Evolutionary conservation across 345 rosid genomes (phyloP), one percentile per base, ranked within the genome.

Genomic region (Brassica rapa): DNA sequence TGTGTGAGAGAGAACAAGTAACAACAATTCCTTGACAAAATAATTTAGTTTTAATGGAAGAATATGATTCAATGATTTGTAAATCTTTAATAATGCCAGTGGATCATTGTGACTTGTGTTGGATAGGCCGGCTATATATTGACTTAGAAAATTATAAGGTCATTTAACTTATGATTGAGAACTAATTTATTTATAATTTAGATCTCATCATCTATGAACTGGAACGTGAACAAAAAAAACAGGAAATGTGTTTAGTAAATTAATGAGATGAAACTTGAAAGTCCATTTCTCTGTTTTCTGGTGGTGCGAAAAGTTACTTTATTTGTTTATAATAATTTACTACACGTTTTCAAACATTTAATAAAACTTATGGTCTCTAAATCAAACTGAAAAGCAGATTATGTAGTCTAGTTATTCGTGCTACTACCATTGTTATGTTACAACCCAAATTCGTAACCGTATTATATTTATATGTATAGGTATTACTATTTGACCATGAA

Each of bases 1-100:
- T 78, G 81, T 78, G 68, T 78, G 81, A 72, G 68, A 10, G 29
- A 53, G 11, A 63, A 56, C 25, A 55, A 71, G 68, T 35, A 37
- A 53, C 15, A 63, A 71, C 33, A 55, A 71, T 39, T 23, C 21
- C 32, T 1, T 39, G 1, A 55, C 9, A 66, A 41, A 71, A 12
- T 19, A 25, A 66, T 41, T 39, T 4, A n/a, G 49, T 5, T 55
- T 30, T 6, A 53, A 56, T 62, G 30, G 32, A 51, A 64, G 12
- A 61, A 55, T 53, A 63, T 24, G 59, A 25, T 37, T 77, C 66
- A 71, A 71, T 77, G 24, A 77, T 77, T 39, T 63, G 66, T 63
- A 12, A 24, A 11, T 6, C n/a, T 23, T 24, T 7, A 57, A 64
- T 6, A 65, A 70, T 53, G 51, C 35, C 12, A 63, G 30, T 77